Evolutionary conservation across 2,329 filamentous ascomycete genomes (phyloP).

Genomic region (Helotiales sp.): DNA sequence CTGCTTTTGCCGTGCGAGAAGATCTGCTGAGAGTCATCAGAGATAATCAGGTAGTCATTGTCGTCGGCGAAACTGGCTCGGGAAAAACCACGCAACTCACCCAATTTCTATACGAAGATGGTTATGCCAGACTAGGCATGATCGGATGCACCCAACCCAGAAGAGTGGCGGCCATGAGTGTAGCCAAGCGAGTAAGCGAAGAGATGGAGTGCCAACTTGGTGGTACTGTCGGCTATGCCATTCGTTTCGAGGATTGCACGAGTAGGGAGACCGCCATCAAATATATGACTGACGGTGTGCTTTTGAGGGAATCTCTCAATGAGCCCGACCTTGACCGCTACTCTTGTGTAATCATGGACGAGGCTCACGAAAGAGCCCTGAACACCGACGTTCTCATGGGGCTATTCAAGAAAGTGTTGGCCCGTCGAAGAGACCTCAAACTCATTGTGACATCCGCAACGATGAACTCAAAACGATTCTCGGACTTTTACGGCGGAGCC

Average conservation of each 20-base stretch:
- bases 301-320: slow-evolving; percentile 89
- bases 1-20: slow-evolving; percentile 94
- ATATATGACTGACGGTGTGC: slow-evolving; percentile 98
- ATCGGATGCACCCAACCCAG: slow-evolving; percentile 97
- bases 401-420: slow-evolving; percentile 94
- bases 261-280: slow-evolving; percentile 96
- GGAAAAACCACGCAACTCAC: slow-evolving; percentile 98
- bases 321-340: slow-evolving; percentile 94
- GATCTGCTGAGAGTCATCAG: slow-evolving; percentile 89
- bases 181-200: slow-evolving; percentile 96
- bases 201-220: slow-evolving; percentile 97
- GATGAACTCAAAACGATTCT: slow-evolving; percentile 97
- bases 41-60: slow-evolving; percentile 96
- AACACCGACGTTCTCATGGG: slow-evolving; percentile 99
- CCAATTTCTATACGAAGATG: slow-evolving; percentile 94
- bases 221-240: slow-evolving; percentile 89
- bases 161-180: slow-evolving; percentile 97
- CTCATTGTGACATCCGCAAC: slow-evolving; percentile 97
- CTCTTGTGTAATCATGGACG: slow-evolving; percentile 99
- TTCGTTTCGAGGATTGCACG: slow-evolving; percentile 97
- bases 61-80: slow-evolving; percentile 95
- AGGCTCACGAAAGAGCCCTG: slow-evolving; percentile 93
- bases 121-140: slow-evolving; percentile 84
- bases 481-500: slow-evolving; percentile 92
- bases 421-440: slow-evolving; percentile 87